These are phyloP conservation scores for Solanum medicagineum DNA, from an alignment of 257 asterid species.

Conservation along the genomic window DNA sequence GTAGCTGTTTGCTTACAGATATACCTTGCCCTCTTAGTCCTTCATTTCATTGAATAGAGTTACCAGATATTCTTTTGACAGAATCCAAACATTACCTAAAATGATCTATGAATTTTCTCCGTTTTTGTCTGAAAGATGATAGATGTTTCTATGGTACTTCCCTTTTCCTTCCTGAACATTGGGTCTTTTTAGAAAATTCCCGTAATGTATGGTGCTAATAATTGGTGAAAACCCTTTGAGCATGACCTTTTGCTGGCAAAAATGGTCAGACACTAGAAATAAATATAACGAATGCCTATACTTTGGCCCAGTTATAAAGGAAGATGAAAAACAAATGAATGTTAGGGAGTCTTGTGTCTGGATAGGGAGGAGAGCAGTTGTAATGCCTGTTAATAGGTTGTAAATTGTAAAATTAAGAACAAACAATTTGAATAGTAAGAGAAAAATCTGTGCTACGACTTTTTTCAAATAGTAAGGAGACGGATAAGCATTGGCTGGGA, in stretches of 20 bases:
- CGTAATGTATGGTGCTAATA: neutral
- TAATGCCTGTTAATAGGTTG: neutral
- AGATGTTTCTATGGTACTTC: neutral
- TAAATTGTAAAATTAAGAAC: neutral
- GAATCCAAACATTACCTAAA: neutral
- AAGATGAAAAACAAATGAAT: neutral
- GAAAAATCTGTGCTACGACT: neutral
- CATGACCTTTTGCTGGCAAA: neutral
- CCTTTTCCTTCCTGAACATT: neutral
- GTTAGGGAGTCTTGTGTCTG: neutral
- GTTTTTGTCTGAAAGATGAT: neutral
- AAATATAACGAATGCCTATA: neutral
- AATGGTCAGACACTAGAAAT: neutral
- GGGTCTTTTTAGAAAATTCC: neutral
- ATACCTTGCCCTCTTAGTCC: neutral
- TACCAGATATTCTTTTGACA: neutral
- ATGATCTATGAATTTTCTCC: neutral
- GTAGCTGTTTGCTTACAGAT: neutral
- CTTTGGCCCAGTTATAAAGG: neutral
- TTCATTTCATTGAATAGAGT: neutral
- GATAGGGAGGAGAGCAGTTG: neutral
- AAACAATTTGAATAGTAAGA: neutral
- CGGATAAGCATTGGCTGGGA: neutral
- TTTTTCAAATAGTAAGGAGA: neutral
- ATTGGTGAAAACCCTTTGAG: neutral